phyloP scores from a whole-genome alignment of 2,329 filamentous ascomycete genomes.

The Xylaria sp. region DNA sequence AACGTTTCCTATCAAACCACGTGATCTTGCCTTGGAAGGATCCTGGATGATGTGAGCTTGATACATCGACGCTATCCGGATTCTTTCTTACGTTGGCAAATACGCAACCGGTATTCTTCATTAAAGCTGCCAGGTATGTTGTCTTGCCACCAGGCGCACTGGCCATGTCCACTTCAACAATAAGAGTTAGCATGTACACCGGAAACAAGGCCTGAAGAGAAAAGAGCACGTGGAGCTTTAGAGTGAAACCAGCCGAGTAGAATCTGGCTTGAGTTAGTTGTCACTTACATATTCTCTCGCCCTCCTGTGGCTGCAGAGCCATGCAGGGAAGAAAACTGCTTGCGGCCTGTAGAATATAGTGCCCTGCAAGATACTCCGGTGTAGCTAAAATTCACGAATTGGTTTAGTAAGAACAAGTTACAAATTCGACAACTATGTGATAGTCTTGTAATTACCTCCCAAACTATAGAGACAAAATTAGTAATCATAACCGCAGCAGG shows the following conservation, averaged over 20 bases:
- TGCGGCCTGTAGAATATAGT: conserved; percentile 97
- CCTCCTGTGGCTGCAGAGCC: conserved; percentile 92
- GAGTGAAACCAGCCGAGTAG: not conserved
- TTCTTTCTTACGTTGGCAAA: conserved; percentile 75
- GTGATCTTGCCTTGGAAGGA: conserved; percentile 89
- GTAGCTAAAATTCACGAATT: conserved; percentile 76
- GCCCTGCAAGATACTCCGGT: conserved; percentile 94
- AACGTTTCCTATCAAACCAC: conserved; percentile 97
- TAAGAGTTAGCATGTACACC: conserved; percentile 12
- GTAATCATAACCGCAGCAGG: not conserved
- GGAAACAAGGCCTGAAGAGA: not conserved
- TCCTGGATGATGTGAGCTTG: conserved; percentile 57
- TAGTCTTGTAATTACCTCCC: conserved; percentile 28
- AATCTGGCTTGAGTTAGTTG: not conserved
- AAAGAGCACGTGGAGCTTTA: conserved; percentile 55
- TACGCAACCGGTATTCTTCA: conserved; percentile 96
- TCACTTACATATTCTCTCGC: conserved; percentile 74
- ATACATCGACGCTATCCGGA: not conserved
- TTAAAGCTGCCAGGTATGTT: conserved; percentile 93
- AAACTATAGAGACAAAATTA: conserved; percentile 24
- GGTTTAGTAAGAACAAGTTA: conserved; percentile 8
- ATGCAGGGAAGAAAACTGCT: conserved; percentile 98
- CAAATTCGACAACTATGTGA: not conserved
- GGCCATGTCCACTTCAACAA: conserved; percentile 77
- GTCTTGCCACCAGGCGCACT: conserved; percentile 96